These are phyloP conservation scores for Fraxinus xanthoxyloides DNA, from an alignment of 305 asterid genomes.

Conservation along the genomic window DNA sequence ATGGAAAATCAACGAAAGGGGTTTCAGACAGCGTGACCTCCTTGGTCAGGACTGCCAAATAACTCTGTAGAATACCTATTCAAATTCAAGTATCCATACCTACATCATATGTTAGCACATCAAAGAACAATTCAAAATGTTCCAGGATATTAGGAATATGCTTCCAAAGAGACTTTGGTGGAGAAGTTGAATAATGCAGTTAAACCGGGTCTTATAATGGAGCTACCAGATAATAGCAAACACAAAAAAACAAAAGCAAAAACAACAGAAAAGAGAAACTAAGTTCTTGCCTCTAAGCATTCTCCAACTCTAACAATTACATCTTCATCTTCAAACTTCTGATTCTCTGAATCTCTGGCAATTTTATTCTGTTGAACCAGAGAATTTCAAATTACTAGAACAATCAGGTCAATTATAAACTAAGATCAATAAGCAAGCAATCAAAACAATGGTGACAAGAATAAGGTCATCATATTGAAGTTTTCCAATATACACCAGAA, in stretches of 20 bases:
- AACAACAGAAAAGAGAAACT: constrained; percentile 16
- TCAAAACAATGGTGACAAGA: constrained; percentile 1
- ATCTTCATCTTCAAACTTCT: constrained; percentile 71
- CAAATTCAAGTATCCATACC: neutral
- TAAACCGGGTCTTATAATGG: neutral
- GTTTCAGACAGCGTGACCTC: neutral
- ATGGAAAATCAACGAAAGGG: neutral
- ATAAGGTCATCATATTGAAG: constrained; percentile 3
- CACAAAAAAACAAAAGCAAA: neutral
- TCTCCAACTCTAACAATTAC: constrained; percentile 88
- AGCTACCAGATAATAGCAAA: neutral
- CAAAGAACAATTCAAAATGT: constrained; percentile 12
- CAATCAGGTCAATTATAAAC: neutral
- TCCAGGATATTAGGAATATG: neutral
- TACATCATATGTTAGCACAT: neutral
- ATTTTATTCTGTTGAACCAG: constrained; percentile 63
- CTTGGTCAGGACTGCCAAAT: constrained; percentile 2
- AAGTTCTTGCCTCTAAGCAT: constrained; percentile 77
- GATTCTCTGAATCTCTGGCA: constrained; percentile 56
- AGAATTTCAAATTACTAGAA: constrained; percentile 23
- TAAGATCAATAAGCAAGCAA: neutral
- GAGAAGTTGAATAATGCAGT: neutral
- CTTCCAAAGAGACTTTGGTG: neutral
- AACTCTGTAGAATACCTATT: constrained; percentile 2
- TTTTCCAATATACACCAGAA: constrained; percentile 4